Conservation (phyloP, 2,329 filamentous ascomycete species). For the Teratosphaeria pseudoeucalypti region DNA sequence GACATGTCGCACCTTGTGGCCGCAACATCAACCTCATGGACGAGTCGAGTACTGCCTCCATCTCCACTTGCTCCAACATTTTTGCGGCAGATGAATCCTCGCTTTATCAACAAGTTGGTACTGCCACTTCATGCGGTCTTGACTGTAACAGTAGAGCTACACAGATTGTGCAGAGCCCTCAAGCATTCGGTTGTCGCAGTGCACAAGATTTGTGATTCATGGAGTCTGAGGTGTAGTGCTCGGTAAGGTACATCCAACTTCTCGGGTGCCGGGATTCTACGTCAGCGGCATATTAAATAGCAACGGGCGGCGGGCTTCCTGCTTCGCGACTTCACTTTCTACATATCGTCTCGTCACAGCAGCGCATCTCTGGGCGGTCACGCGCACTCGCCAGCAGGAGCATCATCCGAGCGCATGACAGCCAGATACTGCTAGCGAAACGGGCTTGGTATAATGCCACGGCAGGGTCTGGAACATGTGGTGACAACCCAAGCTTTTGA, state of each 20-base stretch:
- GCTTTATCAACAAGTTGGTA: slow-evolving; percentile 23
- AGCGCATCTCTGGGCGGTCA: not conserved
- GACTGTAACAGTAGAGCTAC: slow-evolving; percentile 25
- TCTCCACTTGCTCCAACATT: slow-evolving; percentile 14
- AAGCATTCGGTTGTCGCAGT: not conserved
- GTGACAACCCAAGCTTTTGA: not conserved
- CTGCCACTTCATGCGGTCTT: slow-evolving; percentile 13
- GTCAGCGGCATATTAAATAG: not conserved
- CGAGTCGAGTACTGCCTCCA: slow-evolving; percentile 4
- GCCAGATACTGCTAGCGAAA: not conserved
- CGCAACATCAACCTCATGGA: not conserved
- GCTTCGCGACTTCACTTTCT: not conserved
- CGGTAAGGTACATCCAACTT: not conserved
- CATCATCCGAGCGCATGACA: not conserved
- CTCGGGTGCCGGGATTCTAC: not conserved
- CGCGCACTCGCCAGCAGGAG: not conserved
- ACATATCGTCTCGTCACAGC: not conserved
- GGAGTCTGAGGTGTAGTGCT: no score
- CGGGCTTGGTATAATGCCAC: not conserved
- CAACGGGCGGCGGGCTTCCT: not conserved
- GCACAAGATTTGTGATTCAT: no score
- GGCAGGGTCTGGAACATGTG: not conserved
- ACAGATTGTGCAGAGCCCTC: no score
- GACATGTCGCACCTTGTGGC: not conserved
- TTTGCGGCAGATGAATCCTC: slow-evolving; percentile 18